Evolutionary conservation across 202 grass and related monocot genomes (phyloP), one percentile per base, ranked within the genome.

Genomic region (Setaria italica): DNA sequence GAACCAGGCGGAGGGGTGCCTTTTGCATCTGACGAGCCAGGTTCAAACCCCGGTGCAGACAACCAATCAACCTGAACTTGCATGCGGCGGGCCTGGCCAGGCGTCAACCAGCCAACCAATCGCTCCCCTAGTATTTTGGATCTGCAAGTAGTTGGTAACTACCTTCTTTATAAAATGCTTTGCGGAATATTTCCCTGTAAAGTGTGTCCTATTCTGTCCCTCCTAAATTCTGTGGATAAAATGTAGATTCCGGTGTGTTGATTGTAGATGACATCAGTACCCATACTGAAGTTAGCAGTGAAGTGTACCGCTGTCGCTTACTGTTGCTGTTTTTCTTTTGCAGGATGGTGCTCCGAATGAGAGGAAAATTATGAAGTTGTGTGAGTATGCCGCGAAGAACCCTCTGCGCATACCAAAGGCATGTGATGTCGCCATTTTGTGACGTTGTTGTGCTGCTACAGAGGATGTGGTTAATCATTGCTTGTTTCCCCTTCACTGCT

Each of bases 301-400:
- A 62, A 74, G 77, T 59, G 5, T 25, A 51, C 5, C 4, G 4
- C 66, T 25, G 19, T 48, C 49, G 29, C 67, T 83, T 5, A 56
- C 17, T 8, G 60, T 46, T 42, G 14, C 39, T 35, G 45, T 11
- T 84, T 77, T 87, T 13, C 35, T 86, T 84, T 81, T 75, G 58
- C 76, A 99, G 97, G 97, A 99, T 80, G 97, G 87, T 41, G 77
- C 80, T 70, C 76, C 88, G 15, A 99, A 99, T 80, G 97, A 96
- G 82, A 96, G 97, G 83, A 99, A 96, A 86, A 99, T 99, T 53
- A 90, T 88, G 92, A 99, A 99, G 84, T 41, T 99, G 15, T 99
- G 97, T 41, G 97, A 99, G 84, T 99, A 99, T 94, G 92, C 97
- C 67, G 97, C 92, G 10, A 99, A 96, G 88, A 99, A 99, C 68